A percentile compares a stretch with the other conserved stretches of the same genome.
Conservation (phyloP, 768 basidiomycete species). For the Clathrus columnatus region DNA sequence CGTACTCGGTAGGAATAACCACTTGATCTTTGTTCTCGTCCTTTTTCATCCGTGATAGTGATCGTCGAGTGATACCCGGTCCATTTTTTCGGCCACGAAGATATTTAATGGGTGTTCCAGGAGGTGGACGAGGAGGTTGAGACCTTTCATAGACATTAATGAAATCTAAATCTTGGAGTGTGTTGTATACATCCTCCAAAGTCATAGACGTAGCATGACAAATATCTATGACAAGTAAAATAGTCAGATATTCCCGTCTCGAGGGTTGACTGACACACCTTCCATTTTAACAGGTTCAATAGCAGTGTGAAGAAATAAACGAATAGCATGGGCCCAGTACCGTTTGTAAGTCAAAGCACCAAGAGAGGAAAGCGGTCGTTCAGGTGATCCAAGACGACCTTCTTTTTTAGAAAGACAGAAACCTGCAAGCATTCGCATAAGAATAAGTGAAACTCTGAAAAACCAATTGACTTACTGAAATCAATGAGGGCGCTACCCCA, state of each 20-base stretch:
- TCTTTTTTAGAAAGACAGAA: constrained; percentile 96
- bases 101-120: constrained; percentile 72
- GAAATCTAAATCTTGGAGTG: constrained; percentile 66
- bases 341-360: constrained; percentile 91
- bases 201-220: constrained; percentile 84
- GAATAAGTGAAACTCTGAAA: neutral
- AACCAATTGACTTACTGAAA: constrained; percentile 67
- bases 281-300: constrained; percentile 59
- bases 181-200: constrained; percentile 73
- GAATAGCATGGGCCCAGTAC: constrained; percentile 87
- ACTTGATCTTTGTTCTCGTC: constrained; percentile 46
- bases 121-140: constrained; percentile 48
- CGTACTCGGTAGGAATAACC: constrained; percentile 59
- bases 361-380: constrained; percentile 89
- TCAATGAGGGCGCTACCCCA: constrained; percentile 98
- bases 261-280: constrained; percentile 41
- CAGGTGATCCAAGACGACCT: constrained; percentile 80
- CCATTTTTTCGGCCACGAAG: constrained; percentile 47
- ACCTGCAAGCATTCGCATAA: constrained; percentile 39
- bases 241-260: neutral
- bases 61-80: constrained; percentile 51
- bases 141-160: constrained; percentile 46
- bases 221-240: constrained; percentile 49
- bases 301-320: constrained; percentile 62
- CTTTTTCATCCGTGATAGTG: constrained; percentile 49